Evolutionary conservation across 2,329 filamentous ascomycete genomes (phyloP).

Genomic region (Ophiocordyceps unilateralis): DNA sequence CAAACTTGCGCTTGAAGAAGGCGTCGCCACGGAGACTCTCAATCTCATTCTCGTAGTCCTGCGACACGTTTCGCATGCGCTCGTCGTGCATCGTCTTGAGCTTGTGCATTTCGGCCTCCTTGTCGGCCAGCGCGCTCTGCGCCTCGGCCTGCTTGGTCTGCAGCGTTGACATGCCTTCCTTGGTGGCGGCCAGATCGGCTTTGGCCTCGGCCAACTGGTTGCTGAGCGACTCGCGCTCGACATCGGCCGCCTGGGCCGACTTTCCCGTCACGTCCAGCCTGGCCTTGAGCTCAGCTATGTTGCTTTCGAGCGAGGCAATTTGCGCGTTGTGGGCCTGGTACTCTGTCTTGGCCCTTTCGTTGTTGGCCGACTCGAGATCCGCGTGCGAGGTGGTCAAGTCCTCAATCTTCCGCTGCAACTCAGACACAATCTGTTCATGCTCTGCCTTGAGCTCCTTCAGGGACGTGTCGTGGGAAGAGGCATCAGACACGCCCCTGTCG

Average conservation of each 20-base stretch:
- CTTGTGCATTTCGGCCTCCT: conserved; percentile 31
- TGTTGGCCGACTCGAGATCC: conserved; percentile 26
- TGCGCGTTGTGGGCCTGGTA: conserved; percentile 25
- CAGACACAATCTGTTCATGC: conserved; percentile 29
- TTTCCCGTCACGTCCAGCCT: conserved; percentile 30
- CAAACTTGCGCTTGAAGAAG: conserved; percentile 45
- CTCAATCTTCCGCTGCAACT: conserved; percentile 38
- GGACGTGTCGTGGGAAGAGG: conserved; percentile 28
- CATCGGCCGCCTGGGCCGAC: conserved; percentile 22
- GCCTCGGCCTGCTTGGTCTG: conserved; percentile 30
- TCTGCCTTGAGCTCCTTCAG: conserved; percentile 30
- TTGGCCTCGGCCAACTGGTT: conserved; percentile 20
- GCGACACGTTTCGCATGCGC: conserved; percentile 38
- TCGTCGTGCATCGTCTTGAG: conserved; percentile 38
- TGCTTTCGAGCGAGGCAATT: conserved; percentile 31
- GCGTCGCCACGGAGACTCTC: conserved; percentile 45
- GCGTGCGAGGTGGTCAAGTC: conserved; percentile 29
- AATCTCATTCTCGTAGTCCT: conserved; percentile 48
- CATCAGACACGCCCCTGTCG: conserved; percentile 25
- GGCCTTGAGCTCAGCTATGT: conserved; percentile 32
- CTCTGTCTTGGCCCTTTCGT: conserved; percentile 26
- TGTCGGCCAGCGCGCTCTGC: conserved; percentile 26
- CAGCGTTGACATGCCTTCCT: conserved; percentile 22
- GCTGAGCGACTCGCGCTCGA: conserved; percentile 26
- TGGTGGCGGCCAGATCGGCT: conserved; percentile 22